A percentile compares a stretch with the other conserved stretches of the same genome.
phyloP scores from a whole-genome alignment of 1,284 basidiomycete species.

The Termitomyces sp. region DNA sequence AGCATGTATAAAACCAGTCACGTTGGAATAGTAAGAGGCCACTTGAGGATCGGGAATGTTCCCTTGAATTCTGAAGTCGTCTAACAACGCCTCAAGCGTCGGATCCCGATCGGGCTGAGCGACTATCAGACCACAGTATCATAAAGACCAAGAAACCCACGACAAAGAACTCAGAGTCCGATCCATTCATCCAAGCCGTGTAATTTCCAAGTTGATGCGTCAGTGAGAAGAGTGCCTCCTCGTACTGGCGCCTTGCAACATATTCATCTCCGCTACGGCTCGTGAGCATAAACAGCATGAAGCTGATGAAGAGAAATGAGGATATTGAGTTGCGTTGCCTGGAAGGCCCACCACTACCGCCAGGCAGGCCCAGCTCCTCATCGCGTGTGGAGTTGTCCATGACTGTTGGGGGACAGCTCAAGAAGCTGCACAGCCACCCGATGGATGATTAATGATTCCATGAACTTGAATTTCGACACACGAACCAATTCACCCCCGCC shows the following conservation, averaged over 20 bases:
- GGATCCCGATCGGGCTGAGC: constrained; percentile 46
- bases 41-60: constrained; percentile 37
- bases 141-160: constrained; percentile 34
- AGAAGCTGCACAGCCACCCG: constrained; percentile 13
- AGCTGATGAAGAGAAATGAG: constrained; percentile 67
- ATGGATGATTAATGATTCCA: too few relatives aligned
- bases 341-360: constrained; percentile 31
- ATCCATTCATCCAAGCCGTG: constrained; percentile 70
- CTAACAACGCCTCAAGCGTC: constrained; percentile 43
- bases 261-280: constrained; percentile 64
- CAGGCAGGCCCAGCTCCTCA: constrained; percentile 33
- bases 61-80: constrained; percentile 44
- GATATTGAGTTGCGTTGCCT: constrained; percentile 51
- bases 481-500: not conserved
- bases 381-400: constrained; percentile 29
- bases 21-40: constrained; percentile 66
- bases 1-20: constrained; percentile 73
- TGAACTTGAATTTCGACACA: not conserved
- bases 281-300: constrained; percentile 72
- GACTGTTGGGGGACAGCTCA: constrained; percentile 11
- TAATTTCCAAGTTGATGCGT: constrained; percentile 62
- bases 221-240: constrained; percentile 53
- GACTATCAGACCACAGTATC: not conserved
- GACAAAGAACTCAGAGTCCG: constrained; percentile 58
- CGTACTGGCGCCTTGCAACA: constrained; percentile 54